phyloP scores from a whole-genome alignment of 805 yeast species.

The Blastobotrys parvus region DNA sequence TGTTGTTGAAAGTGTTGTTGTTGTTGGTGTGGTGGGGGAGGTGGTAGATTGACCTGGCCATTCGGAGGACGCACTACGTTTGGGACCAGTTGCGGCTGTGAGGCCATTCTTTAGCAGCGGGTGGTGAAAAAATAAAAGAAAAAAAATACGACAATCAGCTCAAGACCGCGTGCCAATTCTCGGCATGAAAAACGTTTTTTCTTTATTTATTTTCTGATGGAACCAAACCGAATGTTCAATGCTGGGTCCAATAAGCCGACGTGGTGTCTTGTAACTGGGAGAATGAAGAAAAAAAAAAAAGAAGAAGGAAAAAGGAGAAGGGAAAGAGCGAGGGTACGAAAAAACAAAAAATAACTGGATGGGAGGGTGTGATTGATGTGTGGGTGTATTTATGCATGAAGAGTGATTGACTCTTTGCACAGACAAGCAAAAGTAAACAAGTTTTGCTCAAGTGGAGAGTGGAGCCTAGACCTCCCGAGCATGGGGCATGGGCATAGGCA shows the following conservation, averaged over 20 bases:
- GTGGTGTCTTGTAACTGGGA: no score
- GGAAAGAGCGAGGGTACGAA: neutral
- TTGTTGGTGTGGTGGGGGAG: conserved; percentile 4
- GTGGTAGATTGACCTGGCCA: conserved; percentile 18
- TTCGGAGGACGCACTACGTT: conserved; percentile 8
- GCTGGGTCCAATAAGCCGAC: no score
- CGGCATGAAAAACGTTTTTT: neutral
- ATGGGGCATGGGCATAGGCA: no score
- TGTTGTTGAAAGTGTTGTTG: no score
- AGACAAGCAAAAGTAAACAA: no score
- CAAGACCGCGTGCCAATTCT: no score
- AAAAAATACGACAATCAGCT: no score
- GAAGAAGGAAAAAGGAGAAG: neutral
- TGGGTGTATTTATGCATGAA: neutral
- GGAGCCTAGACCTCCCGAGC: no score
- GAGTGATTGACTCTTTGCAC: no score
- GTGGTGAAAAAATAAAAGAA: neutral
- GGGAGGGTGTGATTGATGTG: neutral
- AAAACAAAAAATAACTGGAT: no score
- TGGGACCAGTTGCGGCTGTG: conserved; percentile 4
- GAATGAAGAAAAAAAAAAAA: neutral
- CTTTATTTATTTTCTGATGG: neutral
- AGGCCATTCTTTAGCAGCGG: conserved; percentile 1
- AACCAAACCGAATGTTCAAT: neutral
- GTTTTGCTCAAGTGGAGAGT: no score